These are phyloP conservation scores for Myriosclerotinia scirpicola DNA, from an alignment of 2,329 filamentous ascomycete species.

Conservation along the genomic window DNA sequence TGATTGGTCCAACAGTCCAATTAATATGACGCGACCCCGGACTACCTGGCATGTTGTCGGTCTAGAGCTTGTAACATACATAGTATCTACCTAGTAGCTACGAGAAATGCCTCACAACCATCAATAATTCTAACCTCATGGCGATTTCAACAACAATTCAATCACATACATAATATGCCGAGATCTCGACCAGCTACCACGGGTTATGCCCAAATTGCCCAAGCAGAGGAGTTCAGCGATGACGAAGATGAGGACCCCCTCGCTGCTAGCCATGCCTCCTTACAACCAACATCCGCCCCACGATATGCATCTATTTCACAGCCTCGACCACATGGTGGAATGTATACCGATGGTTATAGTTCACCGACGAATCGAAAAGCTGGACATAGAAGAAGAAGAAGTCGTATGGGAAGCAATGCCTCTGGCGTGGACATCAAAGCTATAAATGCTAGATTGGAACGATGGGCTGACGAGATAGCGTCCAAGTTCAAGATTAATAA, in stretches of 20 bases:
- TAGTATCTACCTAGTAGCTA: neutral
- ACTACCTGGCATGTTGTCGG: conserved; percentile 16
- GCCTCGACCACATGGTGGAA: conserved; percentile 59
- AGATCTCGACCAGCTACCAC: conserved; percentile 62
- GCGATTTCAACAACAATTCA: conserved; percentile 10
- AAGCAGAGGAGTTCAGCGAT: conserved; percentile 65
- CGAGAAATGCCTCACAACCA: conserved; percentile 2
- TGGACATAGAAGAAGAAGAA: conserved; percentile 44
- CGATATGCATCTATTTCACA: conserved; percentile 65
- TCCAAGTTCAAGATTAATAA: conserved; percentile 90
- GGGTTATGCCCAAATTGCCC: conserved; percentile 81
- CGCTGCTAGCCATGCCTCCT: conserved; percentile 52
- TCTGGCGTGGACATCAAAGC: conserved; percentile 96
- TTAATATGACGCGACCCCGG: conserved; percentile 17
- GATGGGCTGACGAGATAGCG: conserved; percentile 97
- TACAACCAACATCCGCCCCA: conserved; percentile 56
- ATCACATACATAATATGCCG: conserved; percentile 32
- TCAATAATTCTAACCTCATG: conserved; percentile 15
- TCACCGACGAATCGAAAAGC: conserved; percentile 47
- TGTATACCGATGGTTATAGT: conserved; percentile 50
- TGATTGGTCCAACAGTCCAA: conserved; percentile 11
- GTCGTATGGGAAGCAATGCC: conserved; percentile 64
- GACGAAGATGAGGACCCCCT: conserved; percentile 68
- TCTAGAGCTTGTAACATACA: conserved; percentile 17
- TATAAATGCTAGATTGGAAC: conserved; percentile 91